phyloP scores from a whole-genome alignment of 495 filamentous ascomycete genomes.

The Penicillium canescens region DNA sequence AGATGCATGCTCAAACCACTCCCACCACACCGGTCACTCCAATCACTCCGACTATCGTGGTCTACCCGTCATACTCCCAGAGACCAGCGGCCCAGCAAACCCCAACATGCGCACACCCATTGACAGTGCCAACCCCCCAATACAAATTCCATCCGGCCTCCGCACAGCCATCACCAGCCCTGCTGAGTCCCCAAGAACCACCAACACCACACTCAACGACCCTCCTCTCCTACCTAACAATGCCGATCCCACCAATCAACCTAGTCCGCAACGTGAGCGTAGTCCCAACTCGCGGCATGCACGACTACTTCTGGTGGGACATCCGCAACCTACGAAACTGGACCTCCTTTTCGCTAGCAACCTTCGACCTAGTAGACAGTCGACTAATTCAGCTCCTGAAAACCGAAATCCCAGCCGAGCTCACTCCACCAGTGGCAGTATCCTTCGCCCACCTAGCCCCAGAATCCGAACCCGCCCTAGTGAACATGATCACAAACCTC shows the following conservation, averaged over 20 bases:
- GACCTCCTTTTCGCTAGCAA: constrained; percentile 70
- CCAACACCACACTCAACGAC: constrained; percentile 58
- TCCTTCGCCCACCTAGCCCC: constrained; percentile 58
- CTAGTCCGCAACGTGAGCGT: constrained; percentile 80
- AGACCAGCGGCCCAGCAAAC: constrained; percentile 18
- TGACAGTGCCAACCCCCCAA: constrained; percentile 37
- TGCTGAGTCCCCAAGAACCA: constrained; percentile 36
- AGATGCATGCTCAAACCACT: constrained; percentile 40
- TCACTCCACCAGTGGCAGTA: constrained; percentile 61
- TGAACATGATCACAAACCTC: constrained; percentile 65
- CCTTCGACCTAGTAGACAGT: constrained; percentile 67
- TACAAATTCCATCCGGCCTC: constrained; percentile 42
- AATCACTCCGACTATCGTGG: constrained; percentile 40
- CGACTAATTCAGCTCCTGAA: constrained; percentile 73
- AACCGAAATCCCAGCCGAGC: constrained; percentile 60
- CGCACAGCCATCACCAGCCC: constrained; percentile 49
- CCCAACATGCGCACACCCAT: constrained; percentile 38
- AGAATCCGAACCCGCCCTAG: constrained; percentile 70
- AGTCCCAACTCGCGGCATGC: constrained; percentile 63
- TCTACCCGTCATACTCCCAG: constrained; percentile 39
- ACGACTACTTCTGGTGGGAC: constrained; percentile 93
- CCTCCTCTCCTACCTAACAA: constrained; percentile 74
- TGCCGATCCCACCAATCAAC: constrained; percentile 74
- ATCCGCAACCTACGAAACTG: constrained; percentile 82
- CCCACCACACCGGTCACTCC: constrained; percentile 50